These are phyloP conservation scores for Gossypium lobatum DNA, from an alignment of 441 rosid genomes.

Conservation along the genomic window DNA sequence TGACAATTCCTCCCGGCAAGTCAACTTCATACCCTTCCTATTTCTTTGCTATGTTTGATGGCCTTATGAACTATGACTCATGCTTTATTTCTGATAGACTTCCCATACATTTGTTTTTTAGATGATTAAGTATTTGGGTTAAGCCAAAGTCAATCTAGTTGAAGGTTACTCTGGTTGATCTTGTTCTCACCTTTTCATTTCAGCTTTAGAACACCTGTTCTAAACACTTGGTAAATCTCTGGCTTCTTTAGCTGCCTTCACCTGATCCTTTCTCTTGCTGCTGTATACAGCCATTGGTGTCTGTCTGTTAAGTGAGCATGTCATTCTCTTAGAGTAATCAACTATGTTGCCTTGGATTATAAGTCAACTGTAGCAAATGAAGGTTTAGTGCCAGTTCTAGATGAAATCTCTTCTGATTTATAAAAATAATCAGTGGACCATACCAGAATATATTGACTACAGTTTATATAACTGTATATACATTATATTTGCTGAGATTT, in stretches of 20 bases:
- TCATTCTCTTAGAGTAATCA: background rate
- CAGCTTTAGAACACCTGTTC: background rate
- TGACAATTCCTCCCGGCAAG: background rate
- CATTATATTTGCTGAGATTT: constrained; percentile 14
- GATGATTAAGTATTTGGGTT: background rate
- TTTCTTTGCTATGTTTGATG: background rate
- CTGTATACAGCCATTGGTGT: background rate
- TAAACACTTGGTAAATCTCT: background rate
- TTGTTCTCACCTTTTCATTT: background rate
- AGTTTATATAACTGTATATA: background rate
- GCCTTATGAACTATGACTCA: background rate
- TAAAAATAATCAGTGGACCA: background rate
- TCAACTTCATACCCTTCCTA: background rate
- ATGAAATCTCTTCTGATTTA: background rate
- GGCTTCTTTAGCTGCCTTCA: background rate
- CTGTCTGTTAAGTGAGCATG: background rate
- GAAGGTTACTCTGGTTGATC: constrained; percentile 3
- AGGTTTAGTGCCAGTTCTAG: background rate
- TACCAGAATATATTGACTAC: background rate
- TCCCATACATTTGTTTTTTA: background rate
- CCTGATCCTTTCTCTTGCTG: background rate
- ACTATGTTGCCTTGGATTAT: background rate
- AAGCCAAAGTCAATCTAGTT: background rate
- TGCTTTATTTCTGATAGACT: background rate
- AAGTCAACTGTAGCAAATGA: background rate